Evolutionary conservation across 257 asterid species (phyloP).

Genomic region (Lavandula angustifolia): DNA sequence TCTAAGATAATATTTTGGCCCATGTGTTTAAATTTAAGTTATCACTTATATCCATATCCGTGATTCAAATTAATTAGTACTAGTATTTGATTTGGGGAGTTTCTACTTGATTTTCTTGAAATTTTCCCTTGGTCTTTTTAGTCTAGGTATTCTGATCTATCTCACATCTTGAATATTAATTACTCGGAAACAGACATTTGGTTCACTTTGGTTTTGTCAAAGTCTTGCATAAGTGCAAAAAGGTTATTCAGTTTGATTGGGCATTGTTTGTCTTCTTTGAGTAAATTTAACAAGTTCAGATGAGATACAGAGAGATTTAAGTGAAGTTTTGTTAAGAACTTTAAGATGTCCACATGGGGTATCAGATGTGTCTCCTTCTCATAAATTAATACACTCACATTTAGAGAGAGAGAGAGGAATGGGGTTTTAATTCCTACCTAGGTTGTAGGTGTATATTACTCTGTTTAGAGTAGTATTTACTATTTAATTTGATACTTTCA

Average conservation of each 20-base stretch:
- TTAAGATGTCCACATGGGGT: slow-evolving; percentile 58
- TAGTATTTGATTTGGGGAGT: background rate
- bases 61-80: slow-evolving; percentile 20
- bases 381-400: slow-evolving; percentile 27
- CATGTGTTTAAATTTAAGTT: background rate
- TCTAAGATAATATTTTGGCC: background rate
- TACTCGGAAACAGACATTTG: slow-evolving; percentile 40
- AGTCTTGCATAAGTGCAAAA: slow-evolving; percentile 21
- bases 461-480: slow-evolving; percentile 42
- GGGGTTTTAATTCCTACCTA: slow-evolving; percentile 41
- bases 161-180: slow-evolving; percentile 22
- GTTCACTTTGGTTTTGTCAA: slow-evolving; percentile 38
- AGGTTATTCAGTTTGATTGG: slow-evolving; percentile 36
- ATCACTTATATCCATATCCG: slow-evolving; percentile 14
- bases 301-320: slow-evolving; percentile 45
- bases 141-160: slow-evolving; percentile 18
- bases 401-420: slow-evolving; percentile 40
- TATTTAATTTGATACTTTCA: slow-evolving; percentile 42
- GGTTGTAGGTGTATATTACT: slow-evolving; percentile 37
- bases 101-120: slow-evolving; percentile 10
- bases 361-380: slow-evolving; percentile 43
- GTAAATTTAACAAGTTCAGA: slow-evolving; percentile 53
- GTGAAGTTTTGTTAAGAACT: slow-evolving; percentile 33
- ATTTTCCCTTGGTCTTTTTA: slow-evolving; percentile 21
- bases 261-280: slow-evolving; percentile 56